phyloP scores from a whole-genome alignment of 1,139 yeast genomes.

The Lodderomyces jiufengensis region DNA sequence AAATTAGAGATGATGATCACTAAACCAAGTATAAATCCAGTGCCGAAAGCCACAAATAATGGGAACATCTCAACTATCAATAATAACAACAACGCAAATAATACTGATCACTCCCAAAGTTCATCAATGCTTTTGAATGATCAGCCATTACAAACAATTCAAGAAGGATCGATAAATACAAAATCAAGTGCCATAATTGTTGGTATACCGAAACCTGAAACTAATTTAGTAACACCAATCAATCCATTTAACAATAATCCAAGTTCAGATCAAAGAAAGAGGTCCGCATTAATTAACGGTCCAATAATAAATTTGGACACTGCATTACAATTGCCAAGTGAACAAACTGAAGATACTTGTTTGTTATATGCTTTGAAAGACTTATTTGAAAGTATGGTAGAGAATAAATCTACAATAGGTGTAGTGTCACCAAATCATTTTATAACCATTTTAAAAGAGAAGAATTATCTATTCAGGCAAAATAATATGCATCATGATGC shows the following conservation, averaged over 20 bases:
- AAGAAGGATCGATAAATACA: slow-evolving; percentile 24
- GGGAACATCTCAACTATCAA: background rate
- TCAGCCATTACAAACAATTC: slow-evolving; percentile 13
- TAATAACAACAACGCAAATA: slow-evolving; percentile 10
- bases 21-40: slow-evolving; percentile 21
- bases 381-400: slow-evolving; percentile 78
- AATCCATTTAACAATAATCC: slow-evolving; percentile 49
- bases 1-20: slow-evolving; percentile 36
- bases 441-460: slow-evolving; percentile 70
- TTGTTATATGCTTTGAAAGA: slow-evolving; percentile 78
- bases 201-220: slow-evolving; percentile 45
- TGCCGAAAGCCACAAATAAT: background rate
- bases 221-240: slow-evolving; percentile 31
- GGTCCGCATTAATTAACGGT: slow-evolving; percentile 75
- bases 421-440: slow-evolving; percentile 80
- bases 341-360: slow-evolving; percentile 48
- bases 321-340: slow-evolving; percentile 42
- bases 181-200: slow-evolving; percentile 36
- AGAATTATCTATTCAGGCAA: slow-evolving; percentile 80
- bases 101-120: slow-evolving; percentile 34
- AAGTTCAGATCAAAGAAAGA: slow-evolving; percentile 71
- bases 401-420: slow-evolving; percentile 66
- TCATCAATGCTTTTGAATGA: slow-evolving; percentile 35
- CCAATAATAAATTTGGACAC: slow-evolving; percentile 82
- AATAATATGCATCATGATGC: slow-evolving; percentile 96